A percentile compares a stretch with the other conserved stretches of the same genome.
Evolutionary conservation across 345 rosid genomes (phyloP).

Genomic region (Ailanthus altissimus): DNA sequence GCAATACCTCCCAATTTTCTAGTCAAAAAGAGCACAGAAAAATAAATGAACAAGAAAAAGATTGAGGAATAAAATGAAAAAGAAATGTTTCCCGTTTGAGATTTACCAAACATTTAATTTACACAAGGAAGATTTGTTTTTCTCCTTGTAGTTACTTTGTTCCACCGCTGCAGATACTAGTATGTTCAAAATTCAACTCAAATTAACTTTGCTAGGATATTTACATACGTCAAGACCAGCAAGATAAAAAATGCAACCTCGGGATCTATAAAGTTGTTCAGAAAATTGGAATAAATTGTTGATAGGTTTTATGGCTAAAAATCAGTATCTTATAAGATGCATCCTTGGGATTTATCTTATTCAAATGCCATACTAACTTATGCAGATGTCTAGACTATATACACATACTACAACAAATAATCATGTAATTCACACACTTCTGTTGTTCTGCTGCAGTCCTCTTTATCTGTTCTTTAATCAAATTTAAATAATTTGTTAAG

Average conservation of each 20-base stretch:
- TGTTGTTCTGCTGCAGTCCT: no score
- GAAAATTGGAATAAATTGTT: not conserved
- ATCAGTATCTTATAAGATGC: not conserved
- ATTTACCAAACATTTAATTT: not conserved
- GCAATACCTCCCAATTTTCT: not conserved
- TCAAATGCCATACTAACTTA: not conserved
- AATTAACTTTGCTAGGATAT: not conserved
- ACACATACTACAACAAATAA: not conserved
- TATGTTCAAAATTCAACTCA: not conserved
- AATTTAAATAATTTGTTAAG: not conserved
- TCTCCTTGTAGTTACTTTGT: not conserved
- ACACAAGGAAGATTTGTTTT: not conserved
- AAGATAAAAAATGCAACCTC: not conserved
- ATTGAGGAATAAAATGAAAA: constrained; percentile 11
- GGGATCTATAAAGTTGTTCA: not conserved
- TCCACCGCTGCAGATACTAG: not conserved
- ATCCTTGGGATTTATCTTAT: not conserved
- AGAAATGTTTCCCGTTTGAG: not conserved
- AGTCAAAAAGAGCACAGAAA: constrained; percentile 7
- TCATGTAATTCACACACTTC: no score
- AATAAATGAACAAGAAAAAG: not conserved
- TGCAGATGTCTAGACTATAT: not conserved
- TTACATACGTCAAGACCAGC: not conserved
- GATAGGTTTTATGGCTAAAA: no score
- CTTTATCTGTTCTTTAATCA: no score